Evolutionary conservation across 1,139 yeast genomes (phyloP).

Genomic region (Kodamaea alishanica): DNA sequence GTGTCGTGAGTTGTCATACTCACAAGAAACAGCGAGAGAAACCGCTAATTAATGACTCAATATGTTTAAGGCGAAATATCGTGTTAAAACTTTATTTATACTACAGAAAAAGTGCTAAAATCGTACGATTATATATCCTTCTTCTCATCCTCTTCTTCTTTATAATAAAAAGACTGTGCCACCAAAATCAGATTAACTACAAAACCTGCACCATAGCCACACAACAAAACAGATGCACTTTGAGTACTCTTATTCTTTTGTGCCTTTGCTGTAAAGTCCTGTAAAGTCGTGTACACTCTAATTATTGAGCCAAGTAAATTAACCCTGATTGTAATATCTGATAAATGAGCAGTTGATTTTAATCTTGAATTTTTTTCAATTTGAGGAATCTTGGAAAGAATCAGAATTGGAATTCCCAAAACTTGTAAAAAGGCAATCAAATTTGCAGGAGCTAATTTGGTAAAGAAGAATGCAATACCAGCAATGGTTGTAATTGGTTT

Average conservation of each 20-base stretch:
- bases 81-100: too few species aligned
- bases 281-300: slow-evolving; percentile 55
- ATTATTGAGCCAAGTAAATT: slow-evolving; percentile 53
- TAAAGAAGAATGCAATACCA: slow-evolving; percentile 28
- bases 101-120: background rate
- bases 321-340: slow-evolving; percentile 52
- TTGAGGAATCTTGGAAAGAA: slow-evolving; percentile 56
- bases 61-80: too few species aligned
- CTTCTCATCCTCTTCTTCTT: slow-evolving; percentile 5
- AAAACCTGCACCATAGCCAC: slow-evolving; percentile 22
- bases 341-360: slow-evolving; percentile 53
- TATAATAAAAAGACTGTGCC: slow-evolving; percentile 18
- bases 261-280: slow-evolving; percentile 16
- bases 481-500: slow-evolving; percentile 28
- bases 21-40: too few species aligned
- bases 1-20: background rate
- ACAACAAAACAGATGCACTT: slow-evolving; percentile 21
- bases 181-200: slow-evolving; percentile 22
- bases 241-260: slow-evolving; percentile 5
- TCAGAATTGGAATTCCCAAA: slow-evolving; percentile 50
- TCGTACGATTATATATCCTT: slow-evolving; percentile 1
- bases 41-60: background rate
- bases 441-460: slow-evolving; percentile 31
- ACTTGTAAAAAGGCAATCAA: slow-evolving; percentile 41
- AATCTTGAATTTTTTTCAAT: slow-evolving; percentile 44